Evolutionary conservation across 106 monocot species (phyloP).

Genomic region (Dendrobium huoshanense): DNA sequence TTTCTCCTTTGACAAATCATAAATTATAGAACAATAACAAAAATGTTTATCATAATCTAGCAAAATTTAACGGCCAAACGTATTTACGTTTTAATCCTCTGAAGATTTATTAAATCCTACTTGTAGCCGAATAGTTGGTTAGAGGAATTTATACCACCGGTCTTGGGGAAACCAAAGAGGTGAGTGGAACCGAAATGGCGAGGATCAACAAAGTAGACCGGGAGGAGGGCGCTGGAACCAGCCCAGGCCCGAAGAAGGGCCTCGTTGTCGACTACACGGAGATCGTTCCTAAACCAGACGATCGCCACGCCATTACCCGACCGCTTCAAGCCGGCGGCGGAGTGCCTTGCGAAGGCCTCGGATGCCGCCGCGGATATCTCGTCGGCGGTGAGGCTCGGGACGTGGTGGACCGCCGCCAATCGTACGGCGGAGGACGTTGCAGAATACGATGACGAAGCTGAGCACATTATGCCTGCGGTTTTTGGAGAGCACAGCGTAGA

Average conservation of each 20-base stretch:
- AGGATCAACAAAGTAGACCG: conserved; percentile 84
- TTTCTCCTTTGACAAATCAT: too few species aligned
- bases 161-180: conserved; percentile 87
- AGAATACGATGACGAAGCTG: not conserved
- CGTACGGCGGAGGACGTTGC: not conserved
- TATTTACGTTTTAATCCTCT: too few species aligned
- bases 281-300: conserved; percentile 95
- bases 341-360: conserved; percentile 34
- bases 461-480: not conserved
- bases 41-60: too few species aligned
- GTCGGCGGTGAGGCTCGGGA: conserved; percentile 43
- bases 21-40: too few species aligned
- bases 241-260: conserved; percentile 49
- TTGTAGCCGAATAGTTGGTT: not conserved
- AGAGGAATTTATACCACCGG: conserved; percentile 40
- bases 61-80: too few species aligned
- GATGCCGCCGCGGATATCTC: conserved; percentile 30
- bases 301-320: conserved; percentile 61
- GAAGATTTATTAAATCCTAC: too few species aligned
- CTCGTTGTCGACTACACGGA: conserved; percentile 81
- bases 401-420: conserved; percentile 8
- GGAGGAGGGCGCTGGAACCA: conserved; percentile 54
- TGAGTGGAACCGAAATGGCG: conserved; percentile 53
- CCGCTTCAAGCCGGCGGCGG: conserved; percentile 27
- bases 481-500: not conserved